Evolutionary conservation across 2,329 filamentous ascomycete species (phyloP).

Genomic region (Exutisphaerella laricina): DNA sequence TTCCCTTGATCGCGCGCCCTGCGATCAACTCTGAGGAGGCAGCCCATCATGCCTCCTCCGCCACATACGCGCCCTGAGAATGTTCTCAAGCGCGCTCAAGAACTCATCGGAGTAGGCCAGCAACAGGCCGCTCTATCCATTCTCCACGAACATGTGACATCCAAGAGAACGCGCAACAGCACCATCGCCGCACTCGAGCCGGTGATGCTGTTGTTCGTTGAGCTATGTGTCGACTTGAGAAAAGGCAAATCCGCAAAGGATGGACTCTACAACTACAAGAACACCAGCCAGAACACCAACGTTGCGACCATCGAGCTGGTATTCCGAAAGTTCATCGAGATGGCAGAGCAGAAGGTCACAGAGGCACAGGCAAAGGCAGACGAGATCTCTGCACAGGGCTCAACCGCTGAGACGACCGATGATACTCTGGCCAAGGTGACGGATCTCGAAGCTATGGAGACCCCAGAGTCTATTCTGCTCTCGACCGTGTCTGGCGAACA

Average conservation of each 20-base stretch:
- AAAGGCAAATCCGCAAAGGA: constrained; percentile 99
- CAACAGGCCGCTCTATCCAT: constrained; percentile 84
- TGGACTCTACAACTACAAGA: constrained; percentile 99
- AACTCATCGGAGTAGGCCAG: constrained; percentile 97
- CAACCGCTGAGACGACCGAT: constrained; percentile 71
- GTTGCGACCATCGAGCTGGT: constrained; percentile 97
- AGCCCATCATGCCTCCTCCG: constrained; percentile 71
- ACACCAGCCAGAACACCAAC: constrained; percentile 98
- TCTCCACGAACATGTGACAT: constrained; percentile 98
- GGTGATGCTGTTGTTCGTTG: constrained; percentile 95
- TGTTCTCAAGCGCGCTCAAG: constrained; percentile 95
- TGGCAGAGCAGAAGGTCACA: constrained; percentile 93
- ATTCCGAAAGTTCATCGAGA: constrained; percentile 95
- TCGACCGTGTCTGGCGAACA: constrained; percentile 98
- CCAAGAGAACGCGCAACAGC: constrained; percentile 94
- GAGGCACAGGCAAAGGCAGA: constrained; percentile 94
- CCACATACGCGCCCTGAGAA: constrained; percentile 98
- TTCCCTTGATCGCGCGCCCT: constrained; percentile 35
- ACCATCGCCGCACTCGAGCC: constrained; percentile 95
- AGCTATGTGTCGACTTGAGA: constrained; percentile 92
- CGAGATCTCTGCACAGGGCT: constrained; percentile 74
- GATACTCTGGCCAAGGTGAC: constrained; percentile 72
- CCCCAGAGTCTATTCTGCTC: constrained; percentile 93
- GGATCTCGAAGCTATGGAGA: constrained; percentile 94
- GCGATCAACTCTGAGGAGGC: constrained; percentile 12